These are phyloP conservation scores for Cladosporium cucumerinum DNA, from an alignment of 2,329 filamentous ascomycete genomes.

Conservation along the genomic window DNA sequence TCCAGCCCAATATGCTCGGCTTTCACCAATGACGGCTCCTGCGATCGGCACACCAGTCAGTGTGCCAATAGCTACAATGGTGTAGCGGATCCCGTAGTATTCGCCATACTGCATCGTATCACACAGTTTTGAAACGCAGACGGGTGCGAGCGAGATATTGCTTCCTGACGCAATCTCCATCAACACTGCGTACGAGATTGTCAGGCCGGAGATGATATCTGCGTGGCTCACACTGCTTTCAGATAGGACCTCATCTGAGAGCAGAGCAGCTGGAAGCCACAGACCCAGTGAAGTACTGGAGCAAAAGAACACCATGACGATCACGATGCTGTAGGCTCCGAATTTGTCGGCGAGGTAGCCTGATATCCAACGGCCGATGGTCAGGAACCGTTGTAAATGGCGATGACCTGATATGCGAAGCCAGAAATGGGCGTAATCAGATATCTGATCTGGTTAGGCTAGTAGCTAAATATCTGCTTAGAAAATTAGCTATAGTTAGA, in stretches of 20 bases:
- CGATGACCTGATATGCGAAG: conserved; percentile 73
- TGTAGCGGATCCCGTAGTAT: conserved; percentile 28
- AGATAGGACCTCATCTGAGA: conserved; percentile 27
- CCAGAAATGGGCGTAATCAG: no score
- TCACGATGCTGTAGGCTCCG: conserved; percentile 78
- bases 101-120: conserved; percentile 40
- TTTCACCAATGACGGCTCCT: conserved; percentile 19
- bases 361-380: conserved; percentile 71
- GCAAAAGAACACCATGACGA: conserved; percentile 61
- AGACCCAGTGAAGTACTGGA: conserved; percentile 65
- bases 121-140: conserved; percentile 48
- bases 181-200: conserved; percentile 31
- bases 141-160: conserved; percentile 39
- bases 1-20: conserved; percentile 32
- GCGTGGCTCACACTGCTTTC: not conserved
- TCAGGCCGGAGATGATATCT: conserved; percentile 24
- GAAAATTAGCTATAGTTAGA: no score
- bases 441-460: no score
- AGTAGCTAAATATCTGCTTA: no score
- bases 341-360: conserved; percentile 72
- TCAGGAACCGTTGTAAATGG: conserved; percentile 73
- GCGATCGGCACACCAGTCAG: conserved; percentile 35
- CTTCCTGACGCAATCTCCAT: conserved; percentile 39
- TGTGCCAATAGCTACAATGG: conserved; percentile 26
- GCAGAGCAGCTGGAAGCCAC: conserved; percentile 59